Conservation (phyloP, 2,329 filamentous ascomycete species). For the Dactylellina parvicollis region DNA sequence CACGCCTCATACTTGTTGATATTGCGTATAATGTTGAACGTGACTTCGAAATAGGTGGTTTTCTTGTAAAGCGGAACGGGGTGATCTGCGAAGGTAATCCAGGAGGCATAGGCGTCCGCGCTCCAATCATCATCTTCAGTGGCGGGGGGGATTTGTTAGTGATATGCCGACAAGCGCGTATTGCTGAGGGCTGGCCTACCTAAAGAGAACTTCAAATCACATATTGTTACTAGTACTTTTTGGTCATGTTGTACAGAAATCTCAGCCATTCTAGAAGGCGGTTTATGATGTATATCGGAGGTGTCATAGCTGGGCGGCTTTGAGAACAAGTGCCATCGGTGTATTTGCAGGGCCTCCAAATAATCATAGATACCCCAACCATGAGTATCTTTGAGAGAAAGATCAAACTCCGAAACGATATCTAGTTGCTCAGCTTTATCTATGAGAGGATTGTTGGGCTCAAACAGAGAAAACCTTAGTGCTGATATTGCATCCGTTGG, state of each 20-base stretch:
- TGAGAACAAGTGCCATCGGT: background rate
- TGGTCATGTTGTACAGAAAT: too few species aligned
- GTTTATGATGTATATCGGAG: too few species aligned
- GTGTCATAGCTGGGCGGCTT: background rate
- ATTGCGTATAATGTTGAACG: background rate
- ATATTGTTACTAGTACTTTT: too few species aligned
- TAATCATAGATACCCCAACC: background rate
- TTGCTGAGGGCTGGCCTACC: too few species aligned
- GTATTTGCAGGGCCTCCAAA: background rate
- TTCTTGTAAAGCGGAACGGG: background rate
- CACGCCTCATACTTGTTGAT: background rate
- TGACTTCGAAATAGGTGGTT: slow-evolving; percentile 11
- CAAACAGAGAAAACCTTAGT: background rate
- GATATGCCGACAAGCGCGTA: too few species aligned
- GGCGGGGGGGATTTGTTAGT: background rate
- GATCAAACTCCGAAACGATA: background rate
- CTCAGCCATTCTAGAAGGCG: too few species aligned
- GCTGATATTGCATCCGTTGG: background rate
- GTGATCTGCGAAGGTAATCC: background rate
- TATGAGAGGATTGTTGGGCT: background rate
- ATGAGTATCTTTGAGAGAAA: background rate
- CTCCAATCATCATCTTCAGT: background rate
- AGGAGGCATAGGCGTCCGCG: background rate
- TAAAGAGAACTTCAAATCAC: too few species aligned
- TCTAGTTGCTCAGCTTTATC: background rate